Evolutionary conservation across 306 rosid species (phyloP).

Genomic region (Pachyrhizus erosus): DNA sequence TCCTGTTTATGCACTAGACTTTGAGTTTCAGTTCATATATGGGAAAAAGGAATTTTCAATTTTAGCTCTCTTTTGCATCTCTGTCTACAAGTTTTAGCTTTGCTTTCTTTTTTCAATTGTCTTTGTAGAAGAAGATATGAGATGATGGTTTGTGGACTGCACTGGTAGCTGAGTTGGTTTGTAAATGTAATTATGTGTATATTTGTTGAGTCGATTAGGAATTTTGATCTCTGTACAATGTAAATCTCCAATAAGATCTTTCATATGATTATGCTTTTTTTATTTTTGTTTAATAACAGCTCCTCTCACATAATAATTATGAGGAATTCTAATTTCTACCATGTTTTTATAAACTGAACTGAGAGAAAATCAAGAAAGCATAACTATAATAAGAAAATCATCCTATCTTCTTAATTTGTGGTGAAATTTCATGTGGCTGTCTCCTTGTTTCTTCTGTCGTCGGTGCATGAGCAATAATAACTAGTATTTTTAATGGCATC

Average conservation of each 20-base stretch:
- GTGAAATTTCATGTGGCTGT: background rate
- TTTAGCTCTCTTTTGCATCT: background rate
- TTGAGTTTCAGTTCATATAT: no score
- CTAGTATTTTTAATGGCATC: no score
- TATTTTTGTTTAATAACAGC: no score
- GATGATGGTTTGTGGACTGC: conserved; percentile 19
- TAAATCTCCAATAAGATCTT: conserved; percentile 24
- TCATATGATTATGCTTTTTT: conserved; percentile 34
- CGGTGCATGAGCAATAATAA: no score
- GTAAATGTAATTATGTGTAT: conserved; percentile 58
- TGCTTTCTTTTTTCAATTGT: background rate
- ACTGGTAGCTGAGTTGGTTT: conserved; percentile 15
- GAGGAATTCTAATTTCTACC: background rate
- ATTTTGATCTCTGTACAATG: conserved; percentile 37
- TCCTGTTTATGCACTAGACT: no score
- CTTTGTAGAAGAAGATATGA: background rate
- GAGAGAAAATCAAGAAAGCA: background rate
- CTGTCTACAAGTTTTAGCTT: background rate
- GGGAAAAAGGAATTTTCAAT: background rate
- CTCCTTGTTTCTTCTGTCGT: background rate
- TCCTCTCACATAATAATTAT: background rate
- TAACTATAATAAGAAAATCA: background rate
- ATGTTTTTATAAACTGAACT: background rate
- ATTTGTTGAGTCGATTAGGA: conserved; percentile 18
- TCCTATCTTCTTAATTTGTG: background rate